Evolutionary conservation across 2,329 filamentous ascomycete species (phyloP).

Genomic region (Didymella segeticola): DNA sequence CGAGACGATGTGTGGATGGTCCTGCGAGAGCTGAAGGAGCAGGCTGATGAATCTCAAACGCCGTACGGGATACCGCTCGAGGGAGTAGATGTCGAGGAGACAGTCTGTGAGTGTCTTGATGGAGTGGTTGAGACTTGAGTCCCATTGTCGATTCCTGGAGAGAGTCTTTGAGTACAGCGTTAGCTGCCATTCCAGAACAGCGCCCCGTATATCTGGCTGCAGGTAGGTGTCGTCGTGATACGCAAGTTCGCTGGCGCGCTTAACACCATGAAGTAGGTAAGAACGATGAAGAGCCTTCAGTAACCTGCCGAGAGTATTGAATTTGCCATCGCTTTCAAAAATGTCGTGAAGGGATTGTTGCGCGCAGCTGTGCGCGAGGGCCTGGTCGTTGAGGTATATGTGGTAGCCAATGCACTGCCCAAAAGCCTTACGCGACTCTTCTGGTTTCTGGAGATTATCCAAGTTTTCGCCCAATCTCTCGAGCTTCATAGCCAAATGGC

Average conservation of each 20-base stretch:
- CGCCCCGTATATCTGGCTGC: constrained; percentile 38
- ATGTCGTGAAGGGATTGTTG: constrained; percentile 59
- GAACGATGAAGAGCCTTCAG: constrained; percentile 67
- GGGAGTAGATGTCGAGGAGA: constrained; percentile 39
- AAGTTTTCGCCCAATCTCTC: constrained; percentile 71
- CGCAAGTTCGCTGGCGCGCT: constrained; percentile 59
- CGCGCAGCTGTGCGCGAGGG: constrained; percentile 59
- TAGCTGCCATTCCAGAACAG: constrained; percentile 54
- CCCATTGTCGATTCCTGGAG: constrained; percentile 41
- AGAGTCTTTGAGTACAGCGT: constrained; percentile 36
- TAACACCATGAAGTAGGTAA: constrained; percentile 47
- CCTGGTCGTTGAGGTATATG: constrained; percentile 63
- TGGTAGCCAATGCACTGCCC: constrained; percentile 67
- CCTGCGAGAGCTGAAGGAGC: constrained; percentile 54
- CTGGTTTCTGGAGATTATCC: constrained; percentile 59
- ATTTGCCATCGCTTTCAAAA: constrained; percentile 61
- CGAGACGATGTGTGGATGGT: constrained; percentile 65
- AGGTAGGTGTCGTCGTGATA: constrained; percentile 47
- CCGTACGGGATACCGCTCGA: constrained; percentile 41
- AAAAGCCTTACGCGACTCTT: constrained; percentile 66
- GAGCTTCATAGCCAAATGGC: constrained; percentile 68
- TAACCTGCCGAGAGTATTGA: constrained; percentile 63
- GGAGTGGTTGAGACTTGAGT: constrained; percentile 34
- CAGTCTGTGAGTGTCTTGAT: constrained; percentile 27
- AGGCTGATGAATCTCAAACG: constrained; percentile 33